phyloP scores from a whole-genome alignment of 768 basidiomycete species.

The Rubroboletus pulcherrimus region DNA sequence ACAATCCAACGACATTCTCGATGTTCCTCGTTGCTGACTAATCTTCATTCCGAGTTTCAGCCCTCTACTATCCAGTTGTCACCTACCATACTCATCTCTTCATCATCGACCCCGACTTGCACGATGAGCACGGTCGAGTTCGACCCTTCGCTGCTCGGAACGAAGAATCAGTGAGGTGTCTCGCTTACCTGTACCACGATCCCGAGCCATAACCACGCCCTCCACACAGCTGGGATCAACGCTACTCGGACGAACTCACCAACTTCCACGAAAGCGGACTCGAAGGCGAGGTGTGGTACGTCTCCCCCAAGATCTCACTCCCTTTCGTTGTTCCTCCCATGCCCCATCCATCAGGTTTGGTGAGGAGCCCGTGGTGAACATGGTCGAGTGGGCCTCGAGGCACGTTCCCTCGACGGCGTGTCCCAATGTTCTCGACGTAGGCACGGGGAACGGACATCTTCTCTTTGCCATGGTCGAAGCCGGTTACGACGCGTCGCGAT shows the following conservation, averaged over 20 bases:
- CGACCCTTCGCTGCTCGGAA: conserved; percentile 71
- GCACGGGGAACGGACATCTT: conserved; percentile 76
- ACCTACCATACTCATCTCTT: background rate
- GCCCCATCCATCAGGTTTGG: conserved; percentile 64
- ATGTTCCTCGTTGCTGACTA: conserved; percentile 13
- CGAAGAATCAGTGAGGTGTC: conserved; percentile 65
- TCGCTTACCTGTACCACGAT: background rate
- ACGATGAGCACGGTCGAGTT: conserved; percentile 44
- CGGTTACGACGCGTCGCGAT: conserved; percentile 49
- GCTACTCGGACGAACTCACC: conserved; percentile 65
- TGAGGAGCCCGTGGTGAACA: conserved; percentile 67
- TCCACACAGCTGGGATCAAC: conserved; percentile 64
- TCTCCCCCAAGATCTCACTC: background rate
- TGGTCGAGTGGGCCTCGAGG: conserved; percentile 68
- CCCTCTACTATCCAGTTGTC: background rate
- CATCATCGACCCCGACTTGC: background rate
- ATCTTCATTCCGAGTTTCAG: background rate
- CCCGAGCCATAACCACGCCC: background rate
- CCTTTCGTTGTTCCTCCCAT: background rate
- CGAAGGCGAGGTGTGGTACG: conserved; percentile 82
- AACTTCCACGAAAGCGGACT: conserved; percentile 78
- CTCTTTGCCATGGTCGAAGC: conserved; percentile 68
- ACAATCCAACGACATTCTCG: background rate
- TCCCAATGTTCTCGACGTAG: conserved; percentile 68
- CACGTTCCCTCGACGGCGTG: conserved; percentile 47